These are phyloP conservation scores for Apiospora marii DNA, from an alignment of 2,329 filamentous ascomycete genomes.

Conservation along the genomic window DNA sequence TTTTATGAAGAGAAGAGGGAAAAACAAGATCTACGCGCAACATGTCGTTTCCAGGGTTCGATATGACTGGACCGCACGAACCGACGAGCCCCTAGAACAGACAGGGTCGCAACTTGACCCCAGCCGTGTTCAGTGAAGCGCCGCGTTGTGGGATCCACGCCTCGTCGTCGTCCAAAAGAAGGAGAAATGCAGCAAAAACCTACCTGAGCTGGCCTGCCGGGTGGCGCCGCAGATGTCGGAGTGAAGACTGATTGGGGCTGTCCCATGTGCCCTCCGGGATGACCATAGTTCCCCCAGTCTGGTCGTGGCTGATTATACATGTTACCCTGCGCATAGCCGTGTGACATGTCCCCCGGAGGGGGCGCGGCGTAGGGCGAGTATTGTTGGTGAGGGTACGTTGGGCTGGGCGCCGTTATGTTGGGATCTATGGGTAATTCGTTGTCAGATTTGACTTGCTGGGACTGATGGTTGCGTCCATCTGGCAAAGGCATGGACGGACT, in stretches of 20 bases:
- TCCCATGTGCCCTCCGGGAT: conserved; percentile 57
- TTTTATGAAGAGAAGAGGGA: conserved; percentile 31
- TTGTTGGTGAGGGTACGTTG: conserved; percentile 82
- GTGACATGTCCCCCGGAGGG: conserved; percentile 81
- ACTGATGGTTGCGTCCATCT: conserved; percentile 82
- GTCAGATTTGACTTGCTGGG: conserved; percentile 89
- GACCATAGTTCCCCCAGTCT: conserved; percentile 76
- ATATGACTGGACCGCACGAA: not conserved
- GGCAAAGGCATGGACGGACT: conserved; percentile 94
- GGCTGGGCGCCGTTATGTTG: conserved; percentile 92
- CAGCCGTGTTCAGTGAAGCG: not conserved
- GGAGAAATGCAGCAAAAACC: conserved; percentile 41
- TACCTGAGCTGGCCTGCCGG: conserved; percentile 68
- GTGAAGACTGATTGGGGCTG: conserved; percentile 63
- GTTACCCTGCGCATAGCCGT: conserved; percentile 72
- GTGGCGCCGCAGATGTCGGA: conserved; percentile 62
- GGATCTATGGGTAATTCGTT: conserved; percentile 98
- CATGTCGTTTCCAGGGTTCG: conserved; percentile 13
- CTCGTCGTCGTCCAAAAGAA: conserved; percentile 24
- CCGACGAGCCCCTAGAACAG: not conserved
- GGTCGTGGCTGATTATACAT: conserved; percentile 76
- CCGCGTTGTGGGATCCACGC: conserved; percentile 10
- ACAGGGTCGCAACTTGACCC: not conserved
- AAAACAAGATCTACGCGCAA: conserved; percentile 23
- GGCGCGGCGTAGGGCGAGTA: conserved; percentile 88